A percentile compares a stretch with the other conserved stretches of the same genome.
Conservation (phyloP, 2,329 filamentous ascomycete species). For the Botrytis pseudocinerea region DNA sequence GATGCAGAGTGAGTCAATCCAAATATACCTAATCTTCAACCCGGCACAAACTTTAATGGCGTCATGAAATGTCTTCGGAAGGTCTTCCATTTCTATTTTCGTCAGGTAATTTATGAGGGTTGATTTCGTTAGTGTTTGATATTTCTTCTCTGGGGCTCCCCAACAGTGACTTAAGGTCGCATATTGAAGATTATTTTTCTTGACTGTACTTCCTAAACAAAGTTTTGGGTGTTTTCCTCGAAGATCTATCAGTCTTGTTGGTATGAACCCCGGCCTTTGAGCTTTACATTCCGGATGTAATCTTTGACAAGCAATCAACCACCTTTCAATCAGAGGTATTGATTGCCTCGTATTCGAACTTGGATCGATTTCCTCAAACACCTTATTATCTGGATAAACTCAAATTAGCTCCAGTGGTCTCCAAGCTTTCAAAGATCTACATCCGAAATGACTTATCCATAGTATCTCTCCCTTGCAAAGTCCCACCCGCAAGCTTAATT, state of each 20-base stretch:
- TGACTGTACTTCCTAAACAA: neutral
- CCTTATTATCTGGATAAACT: neutral
- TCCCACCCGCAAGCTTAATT: fast-evolving
- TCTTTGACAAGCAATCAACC: neutral
- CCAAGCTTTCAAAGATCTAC: neutral
- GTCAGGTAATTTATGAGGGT: neutral
- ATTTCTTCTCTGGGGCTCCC: neutral
- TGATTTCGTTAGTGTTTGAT: neutral
- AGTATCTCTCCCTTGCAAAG: too few species aligned
- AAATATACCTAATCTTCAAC: neutral
- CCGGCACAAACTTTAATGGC: neutral
- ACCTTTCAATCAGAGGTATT: neutral
- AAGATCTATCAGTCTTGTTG: neutral
- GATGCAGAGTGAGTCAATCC: too few species aligned
- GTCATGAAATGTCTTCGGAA: neutral
- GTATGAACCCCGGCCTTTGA: neutral
- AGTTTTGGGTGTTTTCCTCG: neutral
- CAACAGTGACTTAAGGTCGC: neutral
- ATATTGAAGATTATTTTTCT: neutral
- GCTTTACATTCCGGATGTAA: neutral
- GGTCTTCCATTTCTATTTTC: neutral
- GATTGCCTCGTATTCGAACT: neutral
- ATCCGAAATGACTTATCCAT: neutral
- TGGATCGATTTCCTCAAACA: neutral
- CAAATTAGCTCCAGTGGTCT: neutral